Evolutionary conservation across 306 rosid species (phyloP), one percentile per base, ranked within the genome.

Genomic region (Cyamopsis tetragonoloba): DNA sequence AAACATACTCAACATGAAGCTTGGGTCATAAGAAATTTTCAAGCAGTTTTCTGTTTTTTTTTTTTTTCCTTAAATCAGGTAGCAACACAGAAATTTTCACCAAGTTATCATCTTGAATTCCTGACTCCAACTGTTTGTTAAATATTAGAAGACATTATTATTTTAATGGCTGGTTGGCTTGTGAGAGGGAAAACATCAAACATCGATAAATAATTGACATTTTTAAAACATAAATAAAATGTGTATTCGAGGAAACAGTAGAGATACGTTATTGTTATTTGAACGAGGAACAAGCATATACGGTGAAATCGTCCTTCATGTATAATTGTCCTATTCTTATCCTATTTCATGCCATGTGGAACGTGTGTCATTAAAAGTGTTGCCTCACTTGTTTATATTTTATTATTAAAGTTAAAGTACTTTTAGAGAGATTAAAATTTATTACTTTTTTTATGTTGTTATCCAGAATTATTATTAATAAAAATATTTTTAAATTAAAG

Each of bases 301-400:
- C 76, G 80, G 74, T 68, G 37, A 49, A 54, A 13, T 32, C 68
- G 62, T 22, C 42, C 49, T 14, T 1, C 0, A 18, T 68, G 17
- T 43, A 42, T 32, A 32, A 31, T n/a, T 54, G 15, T 70, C 77
- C 68, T 54, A n/a, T 70, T 75, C 68, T 47, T 69, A 35, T 79
- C 77, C 80, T 66, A 35, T 4, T 81, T 77, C 80, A 77, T 63
- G 31, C 5, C 83, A 66, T 34, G 77, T 73, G 81, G 85, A 80
- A 70, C 67, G 68, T 62, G 51, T n/a, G n/a, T n/a, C n/a, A n/a
- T n/a, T n/a, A n/a, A n/a, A n/a, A n/a, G n/a, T n/a, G n/a, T n/a
- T n/a, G n/a, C n/a, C n/a, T n/a, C n/a, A n/a, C n/a, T n/a, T n/a
- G n/a, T n/a, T n/a, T n/a, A n/a, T n/a, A n/a, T n/a, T n/a, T n/a